Conservation (phyloP, 2,329 filamentous ascomycete species). For the Calonectria crousiana region DNA sequence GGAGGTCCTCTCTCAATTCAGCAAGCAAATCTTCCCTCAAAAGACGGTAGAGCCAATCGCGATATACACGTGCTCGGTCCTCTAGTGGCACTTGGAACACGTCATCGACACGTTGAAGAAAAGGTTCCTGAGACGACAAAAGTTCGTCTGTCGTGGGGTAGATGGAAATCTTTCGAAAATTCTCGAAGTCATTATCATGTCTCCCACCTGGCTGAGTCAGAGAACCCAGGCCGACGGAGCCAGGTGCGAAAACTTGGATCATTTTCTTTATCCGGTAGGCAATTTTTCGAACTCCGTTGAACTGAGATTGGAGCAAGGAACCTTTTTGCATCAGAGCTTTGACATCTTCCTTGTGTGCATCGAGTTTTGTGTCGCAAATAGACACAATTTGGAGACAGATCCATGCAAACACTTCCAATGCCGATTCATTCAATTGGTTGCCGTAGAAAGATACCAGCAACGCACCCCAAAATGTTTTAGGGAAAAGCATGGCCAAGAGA, state of each 20-base stretch:
- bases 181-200: conserved; percentile 78
- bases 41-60: conserved; percentile 80
- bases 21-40: conserved; percentile 78
- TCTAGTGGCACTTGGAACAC: conserved; percentile 55
- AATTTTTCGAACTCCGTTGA: conserved; percentile 39
- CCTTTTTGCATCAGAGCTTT: conserved; percentile 39
- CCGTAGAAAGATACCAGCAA: conserved; percentile 50
- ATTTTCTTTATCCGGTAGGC: conserved; percentile 55
- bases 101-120: conserved; percentile 65
- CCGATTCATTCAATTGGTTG: conserved; percentile 47
- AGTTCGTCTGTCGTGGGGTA: conserved; percentile 77
- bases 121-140: conserved; percentile 62
- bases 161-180: conserved; percentile 72
- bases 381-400: conserved; percentile 59
- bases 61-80: conserved; percentile 60
- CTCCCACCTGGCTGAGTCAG: conserved; percentile 68
- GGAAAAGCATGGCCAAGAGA: conserved; percentile 62
- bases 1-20: conserved; percentile 72
- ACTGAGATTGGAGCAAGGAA: conserved; percentile 41
- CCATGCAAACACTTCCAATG: conserved; percentile 59
- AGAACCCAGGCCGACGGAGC: background rate
- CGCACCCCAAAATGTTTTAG: conserved; percentile 66
- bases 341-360: conserved; percentile 33
- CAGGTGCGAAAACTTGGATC: conserved; percentile 41
- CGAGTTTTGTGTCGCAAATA: conserved; percentile 31